Percentiles rank a stretch among this genome's conserved stretches.
Evolutionary conservation across 495 filamentous ascomycete genomes (phyloP).

Genomic region (Aspergillus incahuasiensis): DNA sequence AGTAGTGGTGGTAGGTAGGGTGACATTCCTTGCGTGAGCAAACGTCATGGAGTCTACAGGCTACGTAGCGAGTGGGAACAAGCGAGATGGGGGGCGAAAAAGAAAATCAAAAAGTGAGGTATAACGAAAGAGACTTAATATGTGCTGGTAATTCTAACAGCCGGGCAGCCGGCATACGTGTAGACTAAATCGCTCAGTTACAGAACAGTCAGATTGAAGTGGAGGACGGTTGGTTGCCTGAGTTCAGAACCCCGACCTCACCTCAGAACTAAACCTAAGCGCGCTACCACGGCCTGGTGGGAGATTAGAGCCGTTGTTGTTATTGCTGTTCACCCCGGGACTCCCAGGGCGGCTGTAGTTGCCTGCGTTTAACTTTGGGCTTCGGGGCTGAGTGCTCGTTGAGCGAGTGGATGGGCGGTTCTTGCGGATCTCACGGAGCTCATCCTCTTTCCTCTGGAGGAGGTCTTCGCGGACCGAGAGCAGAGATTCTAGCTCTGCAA

Average conservation of each 20-base stretch:
- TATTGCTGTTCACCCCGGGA: conserved; percentile 39
- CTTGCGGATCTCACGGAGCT: conserved; percentile 53
- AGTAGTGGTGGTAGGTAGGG: too few species aligned
- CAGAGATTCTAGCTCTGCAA: conserved; percentile 47
- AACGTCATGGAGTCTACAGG: too few species aligned
- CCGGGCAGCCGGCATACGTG: too few species aligned
- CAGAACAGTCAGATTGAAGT: neutral
- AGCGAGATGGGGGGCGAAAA: too few species aligned
- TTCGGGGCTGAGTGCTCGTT: conserved; percentile 44
- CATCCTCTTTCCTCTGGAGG: conserved; percentile 55
- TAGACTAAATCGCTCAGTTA: too few species aligned
- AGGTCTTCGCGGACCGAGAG: conserved; percentile 42
- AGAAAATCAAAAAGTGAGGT: too few species aligned
- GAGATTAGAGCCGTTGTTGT: conserved; percentile 25
- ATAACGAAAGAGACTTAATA: too few species aligned
- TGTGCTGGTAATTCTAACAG: too few species aligned
- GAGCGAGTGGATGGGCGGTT: conserved; percentile 44
- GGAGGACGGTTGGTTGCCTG: too few species aligned
- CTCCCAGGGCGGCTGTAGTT: conserved; percentile 41
- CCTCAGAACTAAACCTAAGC: conserved; percentile 41
- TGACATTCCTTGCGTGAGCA: too few species aligned
- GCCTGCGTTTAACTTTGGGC: conserved; percentile 35
- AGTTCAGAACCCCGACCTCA: too few species aligned
- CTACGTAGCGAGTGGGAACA: too few species aligned
- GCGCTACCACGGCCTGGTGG: conserved; percentile 31